Conservation (phyloP, 306 rosid genomes). For the Leucaena leucocephala region DNA sequence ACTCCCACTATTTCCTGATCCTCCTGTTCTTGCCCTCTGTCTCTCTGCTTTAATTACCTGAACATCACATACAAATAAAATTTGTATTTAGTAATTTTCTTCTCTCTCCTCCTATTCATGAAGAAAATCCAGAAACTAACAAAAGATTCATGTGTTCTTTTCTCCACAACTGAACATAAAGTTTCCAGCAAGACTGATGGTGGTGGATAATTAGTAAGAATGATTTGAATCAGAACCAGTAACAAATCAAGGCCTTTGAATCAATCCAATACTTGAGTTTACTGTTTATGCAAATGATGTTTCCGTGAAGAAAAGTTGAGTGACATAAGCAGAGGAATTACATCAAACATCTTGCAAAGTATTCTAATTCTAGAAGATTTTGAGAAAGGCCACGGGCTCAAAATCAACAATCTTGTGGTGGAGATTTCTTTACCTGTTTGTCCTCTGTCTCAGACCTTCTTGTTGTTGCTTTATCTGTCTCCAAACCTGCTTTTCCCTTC, state of each 20-base stretch:
- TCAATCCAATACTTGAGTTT: slow-evolving; percentile 17
- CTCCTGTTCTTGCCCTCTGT: slow-evolving; percentile 55
- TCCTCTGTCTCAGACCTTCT: slow-evolving; percentile 55
- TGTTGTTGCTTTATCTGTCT: slow-evolving; percentile 40
- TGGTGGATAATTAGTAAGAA: background rate
- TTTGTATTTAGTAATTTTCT: background rate
- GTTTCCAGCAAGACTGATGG: background rate
- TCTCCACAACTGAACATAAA: background rate
- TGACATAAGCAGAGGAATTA: slow-evolving; percentile 24
- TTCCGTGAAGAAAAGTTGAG: slow-evolving; percentile 6
- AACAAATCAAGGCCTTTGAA: slow-evolving; percentile 10
- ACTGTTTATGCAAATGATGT: slow-evolving; percentile 1
- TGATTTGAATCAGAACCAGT: slow-evolving; percentile 23
- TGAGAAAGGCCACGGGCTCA: background rate
- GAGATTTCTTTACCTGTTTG: slow-evolving; percentile 61
- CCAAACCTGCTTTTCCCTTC: slow-evolving; percentile 42
- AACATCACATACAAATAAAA: slow-evolving; percentile 18
- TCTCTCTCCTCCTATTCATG: slow-evolving; percentile 8
- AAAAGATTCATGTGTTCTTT: background rate
- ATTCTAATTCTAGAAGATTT: slow-evolving; percentile 23
- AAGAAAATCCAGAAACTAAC: slow-evolving; percentile 7
- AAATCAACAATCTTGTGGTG: background rate
- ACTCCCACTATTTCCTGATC: slow-evolving; percentile 42
- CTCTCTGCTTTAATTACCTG: slow-evolving; percentile 64
- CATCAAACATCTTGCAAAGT: slow-evolving; percentile 19